Evolutionary conservation across 441 rosid genomes (phyloP), one percentile per base, ranked within the genome.

Genomic region (Pelargonium cotyledonis): DNA sequence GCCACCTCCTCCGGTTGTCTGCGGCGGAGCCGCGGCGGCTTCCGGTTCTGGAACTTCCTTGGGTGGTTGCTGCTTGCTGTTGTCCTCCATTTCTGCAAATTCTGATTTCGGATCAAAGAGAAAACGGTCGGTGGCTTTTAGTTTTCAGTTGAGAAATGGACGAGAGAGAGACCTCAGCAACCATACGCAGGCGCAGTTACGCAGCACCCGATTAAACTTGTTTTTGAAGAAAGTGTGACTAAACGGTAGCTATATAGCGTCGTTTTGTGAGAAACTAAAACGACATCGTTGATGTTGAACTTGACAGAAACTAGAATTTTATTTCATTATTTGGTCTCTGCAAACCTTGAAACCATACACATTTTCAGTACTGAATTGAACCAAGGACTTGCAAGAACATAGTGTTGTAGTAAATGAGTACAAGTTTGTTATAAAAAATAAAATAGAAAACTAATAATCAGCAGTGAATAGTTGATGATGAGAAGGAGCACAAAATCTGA

Each of bases 1-100:
- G 11, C 83, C 82, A 1, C 77, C 73, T 2, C 77, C 73, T 2
- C 78, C 73, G 69, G 67, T 65, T 66, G 53, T 19, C 16, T 76
- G 75, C 4, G 66, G 53, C 8, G 40, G 68, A 4, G 55, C 68
- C 11, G 66, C 66, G 47, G 53, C 80, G 9, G 10, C 19, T 16
- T 40, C 64, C 65, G 76, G 63, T 67, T 82, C 81, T 74, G 66
- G 70, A 23, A 72, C 75, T 43, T 46, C 72, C 5, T 57, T 72
- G 18, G 19, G 21, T 65, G 26, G 43, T 21, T 65, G 49, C 12
- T 58, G 68, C 64, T 55, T 55, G 47, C 41, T 66, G 66, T 65
- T 38, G 60, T 65, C 77, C 47, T 65, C 77, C 77, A 74, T 74
- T 70, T 16, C 38, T 41, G 40, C 53, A 8, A 60, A 16, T 18